Percentiles rank a stretch among this genome's conserved stretches.
Conservation (phyloP, 352 stramenopile species). For the Globisporangium paroecandrum region DNA sequence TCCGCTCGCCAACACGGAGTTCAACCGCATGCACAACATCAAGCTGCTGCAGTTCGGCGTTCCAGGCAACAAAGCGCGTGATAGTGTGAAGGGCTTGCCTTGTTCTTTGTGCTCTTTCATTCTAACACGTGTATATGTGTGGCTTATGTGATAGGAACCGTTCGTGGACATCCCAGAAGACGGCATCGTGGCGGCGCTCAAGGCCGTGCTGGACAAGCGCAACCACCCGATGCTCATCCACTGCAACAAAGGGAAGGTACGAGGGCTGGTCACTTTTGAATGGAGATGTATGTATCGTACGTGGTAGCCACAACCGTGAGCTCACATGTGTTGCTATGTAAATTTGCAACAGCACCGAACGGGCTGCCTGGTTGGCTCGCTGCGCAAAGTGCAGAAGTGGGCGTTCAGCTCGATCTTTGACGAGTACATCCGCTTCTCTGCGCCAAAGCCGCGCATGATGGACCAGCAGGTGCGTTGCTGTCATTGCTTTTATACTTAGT, state of each 20-base stretch:
- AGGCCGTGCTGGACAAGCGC: slow-evolving; percentile 74
- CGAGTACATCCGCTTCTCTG: slow-evolving; percentile 85
- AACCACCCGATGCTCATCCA: slow-evolving; percentile 88
- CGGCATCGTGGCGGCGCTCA: slow-evolving; percentile 69
- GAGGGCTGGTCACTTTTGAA: background rate
- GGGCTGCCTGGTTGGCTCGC: slow-evolving; percentile 69
- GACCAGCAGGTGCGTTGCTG: slow-evolving; percentile 62
- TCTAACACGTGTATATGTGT: background rate
- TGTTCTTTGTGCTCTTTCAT: background rate
- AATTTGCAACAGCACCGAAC: slow-evolving; percentile 60
- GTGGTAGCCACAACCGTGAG: background rate
- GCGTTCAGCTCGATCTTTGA: slow-evolving; percentile 82
- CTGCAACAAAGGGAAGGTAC: slow-evolving; percentile 85
- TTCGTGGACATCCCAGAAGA: slow-evolving; percentile 87
- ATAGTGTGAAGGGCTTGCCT: background rate
- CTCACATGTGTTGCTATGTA: background rate
- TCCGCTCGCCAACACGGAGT: slow-evolving; percentile 73
- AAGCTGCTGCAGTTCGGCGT: slow-evolving; percentile 82
- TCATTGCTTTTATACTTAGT: background rate
- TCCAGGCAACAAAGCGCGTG: slow-evolving; percentile 70
- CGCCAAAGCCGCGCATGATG: slow-evolving; percentile 84
- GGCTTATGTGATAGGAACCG: slow-evolving; percentile 42
- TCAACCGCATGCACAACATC: slow-evolving; percentile 78
- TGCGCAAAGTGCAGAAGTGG: slow-evolving; percentile 82
- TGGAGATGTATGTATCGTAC: background rate